Evolutionary conservation across 2,329 filamentous ascomycete genomes (phyloP).

Genomic region (Alternaria ventricosa): DNA sequence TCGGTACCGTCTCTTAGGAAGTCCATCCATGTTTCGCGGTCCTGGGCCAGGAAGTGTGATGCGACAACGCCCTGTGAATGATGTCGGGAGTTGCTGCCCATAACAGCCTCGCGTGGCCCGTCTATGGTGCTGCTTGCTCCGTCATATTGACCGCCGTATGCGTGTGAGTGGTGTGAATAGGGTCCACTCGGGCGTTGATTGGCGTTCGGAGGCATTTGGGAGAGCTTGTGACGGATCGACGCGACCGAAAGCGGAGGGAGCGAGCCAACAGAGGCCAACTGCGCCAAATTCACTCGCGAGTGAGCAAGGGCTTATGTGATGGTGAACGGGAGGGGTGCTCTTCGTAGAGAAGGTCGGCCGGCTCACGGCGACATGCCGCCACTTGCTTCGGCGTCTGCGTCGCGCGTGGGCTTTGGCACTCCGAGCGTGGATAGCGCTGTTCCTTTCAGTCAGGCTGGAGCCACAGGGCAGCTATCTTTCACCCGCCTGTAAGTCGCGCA

Average conservation of each 20-base stretch:
- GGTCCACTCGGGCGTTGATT: conserved; percentile 10
- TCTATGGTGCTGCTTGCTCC: conserved; percentile 15
- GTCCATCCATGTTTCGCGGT: conserved; percentile 46
- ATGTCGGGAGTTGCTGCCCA: conserved; percentile 8
- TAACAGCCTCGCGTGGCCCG: conserved; percentile 1
- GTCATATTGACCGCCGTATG: conserved; percentile 22
- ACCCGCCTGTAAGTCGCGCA: conserved; percentile 14
- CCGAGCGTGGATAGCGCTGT: not conserved
- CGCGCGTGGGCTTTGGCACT: conserved; percentile 12
- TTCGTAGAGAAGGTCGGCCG: conserved; percentile 17
- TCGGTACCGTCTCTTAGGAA: conserved; percentile 38
- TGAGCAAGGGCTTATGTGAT: conserved; percentile 1
- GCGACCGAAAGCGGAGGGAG: conserved; percentile 5
- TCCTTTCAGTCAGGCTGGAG: not conserved
- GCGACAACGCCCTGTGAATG: conserved; percentile 32
- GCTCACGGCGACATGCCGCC: conserved; percentile 40
- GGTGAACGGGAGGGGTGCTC: conserved; percentile 12
- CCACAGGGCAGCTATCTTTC: not conserved
- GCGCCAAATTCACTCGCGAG: not conserved
- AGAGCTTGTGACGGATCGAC: not conserved
- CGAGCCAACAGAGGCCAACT: not conserved
- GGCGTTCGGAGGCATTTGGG: conserved; percentile 21
- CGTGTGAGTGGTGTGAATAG: conserved; percentile 24
- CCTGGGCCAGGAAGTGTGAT: conserved; percentile 38
- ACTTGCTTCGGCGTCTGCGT: conserved; percentile 16